phyloP scores from a whole-genome alignment of 2,329 filamentous ascomycete genomes.

The Neopestalotiopsis sp. region DNA sequence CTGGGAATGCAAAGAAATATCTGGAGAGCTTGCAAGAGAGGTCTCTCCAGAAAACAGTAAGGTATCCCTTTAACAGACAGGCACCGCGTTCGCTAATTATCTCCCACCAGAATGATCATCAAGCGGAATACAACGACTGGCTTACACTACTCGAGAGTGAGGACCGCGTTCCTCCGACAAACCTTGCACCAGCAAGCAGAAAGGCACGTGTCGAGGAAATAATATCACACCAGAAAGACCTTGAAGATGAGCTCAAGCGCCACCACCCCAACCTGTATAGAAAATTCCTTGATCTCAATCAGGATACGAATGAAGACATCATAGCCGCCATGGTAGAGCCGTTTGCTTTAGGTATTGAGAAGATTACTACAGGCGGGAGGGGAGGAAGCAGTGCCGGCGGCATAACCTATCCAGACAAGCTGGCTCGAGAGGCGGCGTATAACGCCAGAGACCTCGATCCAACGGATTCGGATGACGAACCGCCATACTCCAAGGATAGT shows the following conservation, averaged over 20 bases:
- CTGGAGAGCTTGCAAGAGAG: constrained; percentile 43
- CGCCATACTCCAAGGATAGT: constrained; percentile 21
- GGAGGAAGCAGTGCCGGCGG: constrained; percentile 17
- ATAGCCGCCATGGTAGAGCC: constrained; percentile 55
- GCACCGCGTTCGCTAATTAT: not conserved
- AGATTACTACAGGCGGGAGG: constrained; percentile 42
- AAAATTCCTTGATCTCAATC: constrained; percentile 45
- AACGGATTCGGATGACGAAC: constrained; percentile 32
- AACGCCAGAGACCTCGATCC: constrained; percentile 29
- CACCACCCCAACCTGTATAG: constrained; percentile 51
- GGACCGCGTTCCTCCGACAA: constrained; percentile 42
- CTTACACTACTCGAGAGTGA: constrained; percentile 48
- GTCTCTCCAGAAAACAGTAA: constrained; percentile 39
- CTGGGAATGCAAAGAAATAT: constrained; percentile 45
- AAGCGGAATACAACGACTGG: constrained; percentile 50
- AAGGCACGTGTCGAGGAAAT: constrained; percentile 46
- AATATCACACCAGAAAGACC: constrained; percentile 49
- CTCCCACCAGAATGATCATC: constrained; percentile 31
- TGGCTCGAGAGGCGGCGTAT: constrained; percentile 16
- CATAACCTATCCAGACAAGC: constrained; percentile 21
- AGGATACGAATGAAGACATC: constrained; percentile 45
- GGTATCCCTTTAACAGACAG: constrained; percentile 16
- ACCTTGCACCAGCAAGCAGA: constrained; percentile 43
- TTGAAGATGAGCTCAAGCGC: constrained; percentile 54
- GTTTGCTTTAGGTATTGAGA: constrained; percentile 50